A percentile compares a stretch with the other conserved stretches of the same genome.
These are phyloP conservation scores for Fusarium zealandicum DNA, from an alignment of 2,329 filamentous ascomycete genomes.

Conservation along the genomic window DNA sequence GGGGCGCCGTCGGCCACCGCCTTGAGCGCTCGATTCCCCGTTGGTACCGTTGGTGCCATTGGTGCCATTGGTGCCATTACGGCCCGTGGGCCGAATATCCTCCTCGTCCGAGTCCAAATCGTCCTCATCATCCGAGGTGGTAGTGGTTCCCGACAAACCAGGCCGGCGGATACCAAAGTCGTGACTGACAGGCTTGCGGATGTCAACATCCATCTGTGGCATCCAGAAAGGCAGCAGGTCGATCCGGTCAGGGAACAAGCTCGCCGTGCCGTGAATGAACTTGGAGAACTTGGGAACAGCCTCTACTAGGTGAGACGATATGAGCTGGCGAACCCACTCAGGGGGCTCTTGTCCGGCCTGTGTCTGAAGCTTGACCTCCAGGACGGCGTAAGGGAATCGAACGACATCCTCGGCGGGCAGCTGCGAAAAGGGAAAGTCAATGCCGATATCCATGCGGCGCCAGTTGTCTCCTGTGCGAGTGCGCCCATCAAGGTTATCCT, in stretches of 20 bases:
- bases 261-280: conserved; percentile 95
- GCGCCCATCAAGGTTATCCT: conserved; percentile 90
- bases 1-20: conserved; percentile 48
- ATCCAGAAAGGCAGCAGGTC: conserved; percentile 95
- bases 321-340: conserved; percentile 94
- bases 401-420: conserved; percentile 84
- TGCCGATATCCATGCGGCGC: conserved; percentile 96
- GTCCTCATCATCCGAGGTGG: conserved; percentile 79
- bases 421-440: conserved; percentile 93
- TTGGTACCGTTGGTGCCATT: conserved; percentile 30
- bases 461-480: conserved; percentile 85
- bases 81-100: conserved; percentile 41
- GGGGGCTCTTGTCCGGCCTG: conserved; percentile 94
- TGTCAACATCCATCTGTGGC: conserved; percentile 98
- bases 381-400: conserved; percentile 92
- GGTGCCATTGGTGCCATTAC: conserved; percentile 21
- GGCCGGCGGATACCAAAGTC: conserved; percentile 90
- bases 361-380: conserved; percentile 98
- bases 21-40: conserved; percentile 51
- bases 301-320: conserved; percentile 92
- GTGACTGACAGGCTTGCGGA: conserved; percentile 88
- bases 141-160: conserved; percentile 76
- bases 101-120: conserved; percentile 75
- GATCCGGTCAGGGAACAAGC: conserved; percentile 85
- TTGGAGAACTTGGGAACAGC: conserved; percentile 99